Percentiles rank a stretch among this genome's conserved stretches.
These are phyloP conservation scores for Tilletiopsis washingtonensis DNA, from an alignment of 1,284 basidiomycete species.

Conservation along the genomic window DNA sequence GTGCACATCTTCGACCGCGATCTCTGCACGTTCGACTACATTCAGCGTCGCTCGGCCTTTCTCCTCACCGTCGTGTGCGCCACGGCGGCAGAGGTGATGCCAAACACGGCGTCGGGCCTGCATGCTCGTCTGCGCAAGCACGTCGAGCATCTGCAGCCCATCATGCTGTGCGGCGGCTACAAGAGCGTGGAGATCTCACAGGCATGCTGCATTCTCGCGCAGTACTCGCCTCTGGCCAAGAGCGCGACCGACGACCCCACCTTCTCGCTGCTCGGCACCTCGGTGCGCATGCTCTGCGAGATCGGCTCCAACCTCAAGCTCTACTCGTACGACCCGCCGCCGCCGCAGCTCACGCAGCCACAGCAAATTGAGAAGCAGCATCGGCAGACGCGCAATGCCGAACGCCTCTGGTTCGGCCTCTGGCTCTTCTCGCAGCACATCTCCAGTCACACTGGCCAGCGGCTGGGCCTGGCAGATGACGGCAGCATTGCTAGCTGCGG, in stretches of 20 bases:
- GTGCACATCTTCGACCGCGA: constrained; percentile 26
- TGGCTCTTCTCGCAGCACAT: constrained; percentile 14
- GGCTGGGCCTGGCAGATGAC: not conserved
- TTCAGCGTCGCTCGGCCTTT: constrained; percentile 21
- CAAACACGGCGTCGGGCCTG: too few relatives aligned
- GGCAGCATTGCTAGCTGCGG: not conserved
- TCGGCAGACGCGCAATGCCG: constrained; percentile 22
- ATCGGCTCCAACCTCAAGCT: constrained; percentile 20
- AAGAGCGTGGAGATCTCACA: constrained; percentile 29
- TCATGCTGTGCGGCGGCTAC: constrained; percentile 15
- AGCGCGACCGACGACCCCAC: constrained; percentile 22
- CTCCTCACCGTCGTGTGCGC: constrained; percentile 19
- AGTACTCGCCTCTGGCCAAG: constrained; percentile 12
- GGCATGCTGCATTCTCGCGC: constrained; percentile 14
- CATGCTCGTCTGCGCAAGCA: constrained; percentile 4
- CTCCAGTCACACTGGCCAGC: not conserved
- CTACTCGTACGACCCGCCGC: constrained; percentile 10
- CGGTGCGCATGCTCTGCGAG: constrained; percentile 24
- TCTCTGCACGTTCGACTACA: constrained; percentile 18
- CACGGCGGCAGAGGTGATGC: constrained; percentile 11
- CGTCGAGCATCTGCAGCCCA: constrained; percentile 13
- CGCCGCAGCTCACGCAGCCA: not conserved
- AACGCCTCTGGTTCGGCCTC: constrained; percentile 23
- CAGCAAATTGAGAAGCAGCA: constrained; percentile 17
- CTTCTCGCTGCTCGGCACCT: constrained; percentile 15